Evolutionary conservation across 129 eudicot species (phyloP).

Genomic region (Flaveria bidentis): DNA sequence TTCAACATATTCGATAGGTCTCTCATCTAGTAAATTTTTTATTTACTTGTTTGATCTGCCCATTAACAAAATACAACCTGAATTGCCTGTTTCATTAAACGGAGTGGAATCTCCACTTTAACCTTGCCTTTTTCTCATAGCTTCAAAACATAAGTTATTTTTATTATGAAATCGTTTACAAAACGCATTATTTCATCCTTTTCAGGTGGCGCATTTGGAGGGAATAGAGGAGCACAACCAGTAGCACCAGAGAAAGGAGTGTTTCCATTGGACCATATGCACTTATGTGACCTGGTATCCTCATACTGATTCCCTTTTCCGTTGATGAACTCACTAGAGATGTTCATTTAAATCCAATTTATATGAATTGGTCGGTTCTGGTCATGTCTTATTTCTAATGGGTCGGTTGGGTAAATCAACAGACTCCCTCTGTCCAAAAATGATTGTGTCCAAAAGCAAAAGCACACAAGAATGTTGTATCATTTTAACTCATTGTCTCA

Average conservation of each 20-base stretch:
- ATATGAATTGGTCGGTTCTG: background rate
- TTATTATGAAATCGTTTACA: background rate
- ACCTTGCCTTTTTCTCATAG: background rate
- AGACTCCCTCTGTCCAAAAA: background rate
- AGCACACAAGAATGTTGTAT: background rate
- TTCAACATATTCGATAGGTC: background rate
- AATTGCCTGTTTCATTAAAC: background rate
- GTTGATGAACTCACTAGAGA: background rate
- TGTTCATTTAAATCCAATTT: background rate
- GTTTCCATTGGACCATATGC: conserved; percentile 83
- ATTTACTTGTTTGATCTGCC: background rate
- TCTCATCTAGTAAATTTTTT: background rate
- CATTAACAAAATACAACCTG: background rate
- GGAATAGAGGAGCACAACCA: conserved; percentile 76
- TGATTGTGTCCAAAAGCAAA: background rate
- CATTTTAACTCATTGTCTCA: background rate
- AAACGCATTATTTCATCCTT: background rate
- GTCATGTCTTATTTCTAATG: background rate
- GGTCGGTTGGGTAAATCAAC: background rate
- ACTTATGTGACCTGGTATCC: conserved; percentile 79
- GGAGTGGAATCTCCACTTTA: background rate
- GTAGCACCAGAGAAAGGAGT: conserved; percentile 93
- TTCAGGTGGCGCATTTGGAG: conserved; percentile 84
- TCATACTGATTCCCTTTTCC: background rate
- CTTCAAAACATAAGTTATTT: background rate